Evolutionary conservation across 192 early-diverging fungal genomes (phyloP).

Genomic region (Lunasporangiospora selenospora): DNA sequence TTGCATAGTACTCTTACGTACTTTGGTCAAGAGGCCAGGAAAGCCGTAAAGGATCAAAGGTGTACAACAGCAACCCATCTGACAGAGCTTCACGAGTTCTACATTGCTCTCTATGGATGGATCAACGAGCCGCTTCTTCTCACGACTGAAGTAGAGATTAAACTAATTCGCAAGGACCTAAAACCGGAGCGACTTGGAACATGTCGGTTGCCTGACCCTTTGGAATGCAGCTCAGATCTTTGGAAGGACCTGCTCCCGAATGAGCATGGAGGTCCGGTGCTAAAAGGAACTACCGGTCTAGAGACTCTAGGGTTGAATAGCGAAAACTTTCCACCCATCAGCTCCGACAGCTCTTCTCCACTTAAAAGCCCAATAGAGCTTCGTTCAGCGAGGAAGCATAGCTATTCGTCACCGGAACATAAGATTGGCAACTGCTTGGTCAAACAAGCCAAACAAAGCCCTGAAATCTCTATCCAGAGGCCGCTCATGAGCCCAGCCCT

Average conservation of each 20-base stretch:
- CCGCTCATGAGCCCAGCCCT: background rate
- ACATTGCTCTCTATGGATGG: constrained; percentile 59
- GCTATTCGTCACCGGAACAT: constrained; percentile 39
- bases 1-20: constrained; percentile 47
- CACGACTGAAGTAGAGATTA: constrained; percentile 17
- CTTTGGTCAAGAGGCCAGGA: constrained; percentile 36
- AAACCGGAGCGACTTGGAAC: constrained; percentile 17
- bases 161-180: constrained; percentile 42
- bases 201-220: constrained; percentile 38
- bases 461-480: constrained; percentile 5
- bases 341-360: constrained; percentile 3
- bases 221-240: constrained; percentile 23
- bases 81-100: constrained; percentile 48
- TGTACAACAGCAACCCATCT: background rate
- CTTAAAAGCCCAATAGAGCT: background rate
- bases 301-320: no score
- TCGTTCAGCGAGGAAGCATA: constrained; percentile 24
- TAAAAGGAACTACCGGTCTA: no score
- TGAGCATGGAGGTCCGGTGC: background rate
- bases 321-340: no score
- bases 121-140: constrained; percentile 44
- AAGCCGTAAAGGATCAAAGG: constrained; percentile 16
- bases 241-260: constrained; percentile 50
- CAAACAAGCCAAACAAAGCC: constrained; percentile 12
- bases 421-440: constrained; percentile 33